Evolutionary conservation across 768 basidiomycete genomes (phyloP), one percentile per base, ranked within the genome.

Genomic region (Russula virescens): DNA sequence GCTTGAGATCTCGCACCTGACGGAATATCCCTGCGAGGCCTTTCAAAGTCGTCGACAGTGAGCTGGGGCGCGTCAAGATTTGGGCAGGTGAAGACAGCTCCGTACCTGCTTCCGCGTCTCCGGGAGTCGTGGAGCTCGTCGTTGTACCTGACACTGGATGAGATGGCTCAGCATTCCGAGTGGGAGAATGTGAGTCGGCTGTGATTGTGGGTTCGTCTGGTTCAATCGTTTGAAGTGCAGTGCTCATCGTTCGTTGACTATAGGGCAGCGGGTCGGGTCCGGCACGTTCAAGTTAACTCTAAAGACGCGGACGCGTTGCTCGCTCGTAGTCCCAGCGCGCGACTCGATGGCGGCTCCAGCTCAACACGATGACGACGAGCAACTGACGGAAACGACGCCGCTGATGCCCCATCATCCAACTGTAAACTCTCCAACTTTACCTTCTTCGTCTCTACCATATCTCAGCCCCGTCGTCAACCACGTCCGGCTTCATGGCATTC

Each of bases 31-130:
- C 89, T 43, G 84, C 79, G 66, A 92, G 79, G 35, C 87, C 87
- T 89, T n/a, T 56, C 19, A 19, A 42, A 23, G 10, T 28, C 31
- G 28, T 26, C 28, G 28, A 26, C 19, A 31, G 35, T 9, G 21
- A n/a, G 31, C 21, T 11, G 3, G 48, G 21, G 23, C 7, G 21
- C 18, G 31, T 54, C 38, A 16, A 54, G 11, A 23, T 11, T 28
- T 7, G 46, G 53, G 25, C 7, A 10, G 6, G 16, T 19, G 42
- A 3, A 5, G 34, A 21, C 19, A 23, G 16, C 75, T 81, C 42
- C 19, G 65, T 68, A 83, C 92, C 92, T 61, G 88, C 81, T 75
- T 94, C 93, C 69, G 90, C 86, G 68, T 91, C 89, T 55, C 59
- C 43, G 5, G 46, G 60, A 18, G 75, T 76, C 35, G 79, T 78